These are phyloP conservation scores for Trichosporon coremiiforme DNA, from an alignment of 1,284 basidiomycete species.

Conservation along the genomic window DNA sequence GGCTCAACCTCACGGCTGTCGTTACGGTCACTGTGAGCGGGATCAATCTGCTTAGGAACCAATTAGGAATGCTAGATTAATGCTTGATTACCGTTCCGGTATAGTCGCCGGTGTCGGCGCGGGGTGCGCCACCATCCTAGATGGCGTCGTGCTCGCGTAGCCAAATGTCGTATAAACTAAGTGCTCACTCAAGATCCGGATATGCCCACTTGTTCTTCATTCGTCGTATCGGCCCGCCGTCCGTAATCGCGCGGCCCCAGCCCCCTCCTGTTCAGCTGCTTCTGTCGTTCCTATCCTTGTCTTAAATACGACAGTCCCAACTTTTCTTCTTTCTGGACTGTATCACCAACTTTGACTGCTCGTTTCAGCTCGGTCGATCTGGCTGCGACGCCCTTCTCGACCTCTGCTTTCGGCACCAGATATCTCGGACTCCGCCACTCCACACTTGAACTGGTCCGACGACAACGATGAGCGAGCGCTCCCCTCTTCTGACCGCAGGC, in stretches of 20 bases:
- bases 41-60: not conserved
- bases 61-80: not conserved
- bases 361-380: not conserved
- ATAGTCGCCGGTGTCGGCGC: too few relatives aligned
- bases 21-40: not conserved
- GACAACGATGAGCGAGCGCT: constrained; percentile 15
- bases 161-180: not conserved
- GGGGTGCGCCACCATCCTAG: not conserved
- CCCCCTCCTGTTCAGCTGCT: not conserved
- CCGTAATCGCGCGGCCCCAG: not conserved
- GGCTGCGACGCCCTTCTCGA: not conserved
- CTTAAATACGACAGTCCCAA: not conserved
- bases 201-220: not conserved
- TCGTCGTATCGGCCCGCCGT: not conserved
- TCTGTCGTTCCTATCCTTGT: not conserved
- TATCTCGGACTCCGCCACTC: not conserved
- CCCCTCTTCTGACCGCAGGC: constrained; percentile 1
- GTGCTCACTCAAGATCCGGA: not conserved
- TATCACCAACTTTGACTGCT: not conserved
- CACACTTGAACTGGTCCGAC: not conserved
- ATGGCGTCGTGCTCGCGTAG: not conserved
- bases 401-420: not conserved
- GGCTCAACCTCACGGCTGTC: not conserved
- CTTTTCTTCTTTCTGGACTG: not conserved
- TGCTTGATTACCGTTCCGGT: not conserved